Evolutionary conservation across 768 basidiomycete genomes (phyloP).

Genomic region (Auricularia heimuer): DNA sequence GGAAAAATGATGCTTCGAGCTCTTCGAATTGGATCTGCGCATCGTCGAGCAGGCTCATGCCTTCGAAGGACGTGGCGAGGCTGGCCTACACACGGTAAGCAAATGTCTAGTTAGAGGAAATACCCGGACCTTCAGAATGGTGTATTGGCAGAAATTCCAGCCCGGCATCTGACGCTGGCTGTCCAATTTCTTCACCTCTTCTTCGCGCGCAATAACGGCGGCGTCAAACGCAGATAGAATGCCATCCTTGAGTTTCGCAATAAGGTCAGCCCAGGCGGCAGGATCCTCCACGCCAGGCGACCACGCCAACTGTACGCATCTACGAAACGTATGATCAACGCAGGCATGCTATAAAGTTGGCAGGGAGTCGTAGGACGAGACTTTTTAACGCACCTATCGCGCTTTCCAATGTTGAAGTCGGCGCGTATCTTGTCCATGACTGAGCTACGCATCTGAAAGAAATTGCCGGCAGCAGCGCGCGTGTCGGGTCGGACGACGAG

Average conservation of each 20-base stretch:
- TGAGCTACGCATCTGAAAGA: conserved; percentile 77
- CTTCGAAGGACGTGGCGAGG: conserved; percentile 83
- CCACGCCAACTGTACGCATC: conserved; percentile 63
- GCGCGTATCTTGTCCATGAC: conserved; percentile 84
- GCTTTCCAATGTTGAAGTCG: conserved; percentile 85
- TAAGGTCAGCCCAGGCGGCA: conserved; percentile 76
- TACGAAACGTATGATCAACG: too few species aligned
- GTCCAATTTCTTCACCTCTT: conserved; percentile 85
- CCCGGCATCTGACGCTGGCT: conserved; percentile 86
- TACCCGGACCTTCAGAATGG: conserved; percentile 77
- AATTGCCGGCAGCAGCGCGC: conserved; percentile 46
- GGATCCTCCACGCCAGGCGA: conserved; percentile 62
- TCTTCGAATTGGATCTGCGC: conserved; percentile 85
- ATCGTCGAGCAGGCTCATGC: conserved; percentile 82
- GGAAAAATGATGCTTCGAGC: conserved; percentile 74
- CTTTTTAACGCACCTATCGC: conserved; percentile 51
- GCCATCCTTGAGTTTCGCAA: conserved; percentile 84
- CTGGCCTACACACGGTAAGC: conserved; percentile 56
- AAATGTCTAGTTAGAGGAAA: neutral
- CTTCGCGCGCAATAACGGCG: conserved; percentile 69
- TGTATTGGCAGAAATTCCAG: conserved; percentile 98
- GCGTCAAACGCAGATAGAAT: conserved; percentile 76
- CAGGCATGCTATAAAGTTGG: too few species aligned
- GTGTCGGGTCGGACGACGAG: conserved; percentile 72
- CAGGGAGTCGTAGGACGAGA: too few species aligned